Percentiles rank a stretch among this genome's conserved stretches.
phyloP scores from a whole-genome alignment of 1,284 basidiomycete species.

The Termitomyces sp. region DNA sequence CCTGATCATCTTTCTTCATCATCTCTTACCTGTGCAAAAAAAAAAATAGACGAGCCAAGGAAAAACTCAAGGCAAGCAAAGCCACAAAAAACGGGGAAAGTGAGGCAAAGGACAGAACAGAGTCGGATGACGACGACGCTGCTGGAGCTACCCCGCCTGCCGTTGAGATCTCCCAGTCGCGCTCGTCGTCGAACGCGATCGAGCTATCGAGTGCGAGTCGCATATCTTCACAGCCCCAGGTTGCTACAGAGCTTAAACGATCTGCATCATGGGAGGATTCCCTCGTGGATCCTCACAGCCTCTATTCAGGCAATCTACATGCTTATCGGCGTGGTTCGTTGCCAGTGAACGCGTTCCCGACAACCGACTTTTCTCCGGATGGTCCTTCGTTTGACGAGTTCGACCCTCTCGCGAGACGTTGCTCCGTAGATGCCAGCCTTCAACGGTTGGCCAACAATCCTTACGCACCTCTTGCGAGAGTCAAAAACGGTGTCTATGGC shows the following conservation, averaged over 20 bases:
- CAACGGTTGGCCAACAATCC: constrained; percentile 59
- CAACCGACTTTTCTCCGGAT: constrained; percentile 24
- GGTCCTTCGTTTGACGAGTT: constrained; percentile 33
- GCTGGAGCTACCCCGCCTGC: constrained; percentile 12
- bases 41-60: constrained; percentile 69
- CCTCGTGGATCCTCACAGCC: constrained; percentile 24
- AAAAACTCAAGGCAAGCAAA: constrained; percentile 56
- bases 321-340: constrained; percentile 47
- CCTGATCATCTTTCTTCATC: constrained; percentile 7
- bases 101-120: constrained; percentile 11
- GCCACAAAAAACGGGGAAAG: constrained; percentile 19
- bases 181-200: constrained; percentile 17
- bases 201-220: constrained; percentile 26
- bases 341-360: constrained; percentile 39
- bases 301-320: constrained; percentile 22
- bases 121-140: constrained; percentile 18
- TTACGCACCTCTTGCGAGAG: constrained; percentile 53
- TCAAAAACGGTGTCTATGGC: constrained; percentile 50
- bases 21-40: constrained; percentile 4
- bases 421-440: constrained; percentile 57
- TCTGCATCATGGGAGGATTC: constrained; percentile 40
- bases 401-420: constrained; percentile 44
- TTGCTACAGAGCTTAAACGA: constrained; percentile 32
- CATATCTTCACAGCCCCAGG: constrained; percentile 36
- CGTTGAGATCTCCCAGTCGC: constrained; percentile 4